phyloP scores from a whole-genome alignment of 768 basidiomycete species.

The Trametes cingulata region DNA sequence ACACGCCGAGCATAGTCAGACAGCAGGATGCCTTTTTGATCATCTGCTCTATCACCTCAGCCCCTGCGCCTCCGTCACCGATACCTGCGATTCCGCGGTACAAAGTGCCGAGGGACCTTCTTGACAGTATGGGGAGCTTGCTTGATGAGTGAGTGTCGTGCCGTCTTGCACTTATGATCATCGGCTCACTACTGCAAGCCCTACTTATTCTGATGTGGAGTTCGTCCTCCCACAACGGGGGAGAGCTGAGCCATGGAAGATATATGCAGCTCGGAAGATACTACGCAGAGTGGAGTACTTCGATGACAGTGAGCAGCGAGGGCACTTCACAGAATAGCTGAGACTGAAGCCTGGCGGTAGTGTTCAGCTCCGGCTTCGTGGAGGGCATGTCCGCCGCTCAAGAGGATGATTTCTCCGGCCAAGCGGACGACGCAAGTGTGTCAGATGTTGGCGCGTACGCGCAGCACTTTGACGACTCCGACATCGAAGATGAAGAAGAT shows the following conservation, averaged over 20 bases:
- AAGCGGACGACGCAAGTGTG: conserved; percentile 35
- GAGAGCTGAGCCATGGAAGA: conserved; percentile 41
- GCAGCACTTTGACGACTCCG: conserved; percentile 49
- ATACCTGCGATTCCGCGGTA: conserved; percentile 47
- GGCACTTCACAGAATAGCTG: too few species aligned
- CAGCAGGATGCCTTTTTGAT: conserved; percentile 72
- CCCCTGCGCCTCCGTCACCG: conserved; percentile 51
- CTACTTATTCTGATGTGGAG: conserved; percentile 82
- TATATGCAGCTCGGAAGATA: conserved; percentile 71
- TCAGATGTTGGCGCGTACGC: conserved; percentile 48
- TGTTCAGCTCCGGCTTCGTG: conserved; percentile 73
- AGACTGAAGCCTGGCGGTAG: conserved; percentile 34
- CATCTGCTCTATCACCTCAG: conserved; percentile 74
- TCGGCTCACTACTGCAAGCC: conserved; percentile 29
- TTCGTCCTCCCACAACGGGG: conserved; percentile 65
- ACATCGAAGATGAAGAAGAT: conserved; percentile 56
- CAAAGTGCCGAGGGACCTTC: conserved; percentile 62
- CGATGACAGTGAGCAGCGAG: conserved; percentile 53
- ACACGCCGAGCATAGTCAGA: conserved; percentile 51
- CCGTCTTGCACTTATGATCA: neutral
- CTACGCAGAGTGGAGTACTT: conserved; percentile 79
- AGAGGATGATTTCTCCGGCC: conserved; percentile 18
- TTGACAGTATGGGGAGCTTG: conserved; percentile 72
- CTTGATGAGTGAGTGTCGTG: conserved; percentile 57
- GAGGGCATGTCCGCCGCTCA: conserved; percentile 48